Percentiles rank a stretch among this genome's conserved stretches.
Conservation (phyloP, 2,329 filamentous ascomycete species). For the Ceratocystiopsis brevicomis region DNA sequence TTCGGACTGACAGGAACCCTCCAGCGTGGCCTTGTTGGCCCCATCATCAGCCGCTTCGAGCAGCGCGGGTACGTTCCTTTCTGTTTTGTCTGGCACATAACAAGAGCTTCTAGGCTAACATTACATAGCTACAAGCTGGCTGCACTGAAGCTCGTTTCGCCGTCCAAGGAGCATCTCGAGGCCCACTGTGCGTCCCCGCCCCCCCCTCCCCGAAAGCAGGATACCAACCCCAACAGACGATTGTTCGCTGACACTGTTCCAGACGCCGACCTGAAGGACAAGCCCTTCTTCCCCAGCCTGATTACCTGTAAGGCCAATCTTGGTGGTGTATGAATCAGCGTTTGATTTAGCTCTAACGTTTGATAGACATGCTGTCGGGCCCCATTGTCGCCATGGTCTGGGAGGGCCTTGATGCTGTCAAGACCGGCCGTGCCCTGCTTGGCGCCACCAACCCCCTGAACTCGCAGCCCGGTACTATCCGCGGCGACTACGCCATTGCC, state of each 20-base stretch:
- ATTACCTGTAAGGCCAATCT: slow-evolving; percentile 53
- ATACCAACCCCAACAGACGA: too few species aligned
- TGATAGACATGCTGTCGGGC: slow-evolving; percentile 80
- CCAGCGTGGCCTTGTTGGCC: slow-evolving; percentile 89
- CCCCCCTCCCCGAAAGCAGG: too few species aligned
- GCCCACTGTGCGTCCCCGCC: slow-evolving; percentile 57
- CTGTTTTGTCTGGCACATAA: not conserved
- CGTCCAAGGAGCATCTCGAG: slow-evolving; percentile 90
- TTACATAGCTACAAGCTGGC: slow-evolving; percentile 76
- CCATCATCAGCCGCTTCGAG: slow-evolving; percentile 98
- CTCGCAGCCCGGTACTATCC: slow-evolving; percentile 93
- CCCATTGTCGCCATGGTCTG: slow-evolving; percentile 99
- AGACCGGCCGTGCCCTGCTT: slow-evolving; percentile 89
- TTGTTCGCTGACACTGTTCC: not conserved
- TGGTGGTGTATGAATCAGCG: too few species aligned
- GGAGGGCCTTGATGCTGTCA: slow-evolving; percentile 97
- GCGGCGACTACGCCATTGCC: slow-evolving; percentile 71
- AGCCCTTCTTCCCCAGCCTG: slow-evolving; percentile 94
- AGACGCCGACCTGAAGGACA: slow-evolving; percentile 74
- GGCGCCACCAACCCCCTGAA: slow-evolving; percentile 97
- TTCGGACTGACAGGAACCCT: not conserved
- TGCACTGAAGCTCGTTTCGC: slow-evolving; percentile 86
- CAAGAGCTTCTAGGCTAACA: not conserved
- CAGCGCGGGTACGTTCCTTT: slow-evolving; percentile 53
- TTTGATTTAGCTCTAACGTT: too few species aligned